These are phyloP conservation scores for Picea abies DNA, from an alignment of 83 land plant species.

Conservation along the genomic window DNA sequence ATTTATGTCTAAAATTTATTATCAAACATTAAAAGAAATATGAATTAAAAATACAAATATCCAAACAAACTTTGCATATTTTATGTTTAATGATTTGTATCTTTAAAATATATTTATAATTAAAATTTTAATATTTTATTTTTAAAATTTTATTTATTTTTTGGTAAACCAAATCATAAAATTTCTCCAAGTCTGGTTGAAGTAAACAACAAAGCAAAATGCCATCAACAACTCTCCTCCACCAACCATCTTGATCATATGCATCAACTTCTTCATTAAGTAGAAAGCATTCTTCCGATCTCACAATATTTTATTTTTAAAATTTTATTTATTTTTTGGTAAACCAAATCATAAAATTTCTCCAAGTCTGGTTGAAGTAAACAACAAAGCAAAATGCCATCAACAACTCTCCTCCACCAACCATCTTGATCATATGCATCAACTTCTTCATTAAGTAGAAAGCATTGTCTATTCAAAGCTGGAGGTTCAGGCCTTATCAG, in stretches of 20 bases:
- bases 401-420: not conserved
- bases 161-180: too few relatives aligned
- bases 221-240: not conserved
- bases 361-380: not conserved
- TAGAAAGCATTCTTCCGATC: not conserved
- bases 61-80: too few relatives aligned
- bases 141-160: too few relatives aligned
- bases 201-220: not conserved
- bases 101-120: too few relatives aligned
- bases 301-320: too few relatives aligned
- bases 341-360: not conserved
- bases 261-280: not conserved
- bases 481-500: not conserved
- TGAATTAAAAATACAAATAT: too few relatives aligned
- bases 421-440: conserved; percentile 3
- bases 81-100: too few relatives aligned
- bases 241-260: conserved; percentile 5
- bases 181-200: not conserved
- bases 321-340: too few relatives aligned
- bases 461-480: not conserved
- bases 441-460: not conserved
- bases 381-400: not conserved
- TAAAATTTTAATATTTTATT: too few relatives aligned
- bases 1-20: too few relatives aligned
- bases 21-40: too few relatives aligned